Conservation (phyloP, 169 alveolate genomes). For the Babesia ovata region DNA sequence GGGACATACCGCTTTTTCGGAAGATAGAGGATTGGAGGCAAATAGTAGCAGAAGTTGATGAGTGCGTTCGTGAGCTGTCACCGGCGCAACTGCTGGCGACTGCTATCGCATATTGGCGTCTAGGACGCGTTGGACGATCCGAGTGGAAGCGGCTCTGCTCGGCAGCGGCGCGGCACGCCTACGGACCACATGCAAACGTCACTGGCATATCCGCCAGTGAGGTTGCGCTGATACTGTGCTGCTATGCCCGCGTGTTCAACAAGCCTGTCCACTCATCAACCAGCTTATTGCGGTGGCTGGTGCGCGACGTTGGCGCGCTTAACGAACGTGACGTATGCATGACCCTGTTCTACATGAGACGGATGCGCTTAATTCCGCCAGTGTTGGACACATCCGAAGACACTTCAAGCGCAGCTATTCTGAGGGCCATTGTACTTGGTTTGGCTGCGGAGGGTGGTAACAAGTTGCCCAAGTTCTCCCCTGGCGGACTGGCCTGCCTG, state of each 20-base stretch:
- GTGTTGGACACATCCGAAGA: conserved; percentile 26
- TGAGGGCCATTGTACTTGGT: conserved; percentile 58
- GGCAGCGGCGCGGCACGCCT: conserved; percentile 48
- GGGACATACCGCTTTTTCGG: conserved; percentile 15
- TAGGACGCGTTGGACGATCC: conserved; percentile 36
- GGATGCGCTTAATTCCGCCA: conserved; percentile 53
- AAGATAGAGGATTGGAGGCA: conserved; percentile 38
- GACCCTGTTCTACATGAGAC: conserved; percentile 56
- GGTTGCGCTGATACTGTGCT: conserved; percentile 56
- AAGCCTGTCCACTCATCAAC: conserved; percentile 37
- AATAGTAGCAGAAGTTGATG: conserved; percentile 42
- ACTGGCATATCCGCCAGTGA: conserved; percentile 65
- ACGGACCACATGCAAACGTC: conserved; percentile 38
- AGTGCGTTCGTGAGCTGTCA: conserved; percentile 20
- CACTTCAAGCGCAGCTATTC: conserved; percentile 36
- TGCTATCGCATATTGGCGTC: conserved; percentile 57
- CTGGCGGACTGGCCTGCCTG: conserved; percentile 56
- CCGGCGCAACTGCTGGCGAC: conserved; percentile 69
- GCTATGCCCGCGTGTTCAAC: conserved; percentile 60
- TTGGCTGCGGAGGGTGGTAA: conserved; percentile 60
- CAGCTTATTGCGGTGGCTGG: conserved; percentile 53
- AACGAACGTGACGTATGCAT: conserved; percentile 67
- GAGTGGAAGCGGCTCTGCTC: conserved; percentile 66
- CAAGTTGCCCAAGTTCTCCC: conserved; percentile 49
- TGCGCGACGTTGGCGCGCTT: conserved; percentile 48